Evolutionary conservation across 306 rosid genomes (phyloP), one percentile per base, ranked within the genome.

Genomic region (Casuarina equisetifolia): DNA sequence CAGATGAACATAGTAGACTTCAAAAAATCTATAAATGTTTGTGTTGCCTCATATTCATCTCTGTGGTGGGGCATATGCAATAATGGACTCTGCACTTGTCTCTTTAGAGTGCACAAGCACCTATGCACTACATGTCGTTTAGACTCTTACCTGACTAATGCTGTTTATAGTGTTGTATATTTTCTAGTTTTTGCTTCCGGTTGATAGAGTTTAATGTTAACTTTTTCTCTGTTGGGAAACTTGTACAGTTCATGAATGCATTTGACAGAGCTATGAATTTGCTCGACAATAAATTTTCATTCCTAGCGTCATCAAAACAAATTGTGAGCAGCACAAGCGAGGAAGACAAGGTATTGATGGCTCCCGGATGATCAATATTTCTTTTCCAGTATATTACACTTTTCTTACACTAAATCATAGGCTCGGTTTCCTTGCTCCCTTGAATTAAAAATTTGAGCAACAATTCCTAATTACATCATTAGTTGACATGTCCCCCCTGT

Each of bases 231-330:
- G 12, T 72, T 13, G 83, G 76, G 75, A 79, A 79, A 82, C 72
- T 69, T 84, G 82, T 85, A 77, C 92, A 94, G 98, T 88, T 90
- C 86, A 80, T 94, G 97, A 90, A 94, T 80, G 95, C 93, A 59
- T 94, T 94, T 86, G 97, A 94, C 89, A 82, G 85, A 75, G 97
- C 93, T 79, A 94, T 94, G 97, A 91, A 94, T 85, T 81, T 88
- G 77, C 97, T 94, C 69, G 98, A 94, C 79, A 95, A 92, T 77
- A 84, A 87, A 76, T 92, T 85, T 76, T 80, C 90, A 52, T 90
- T 94, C 86, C 88, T 94, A 9, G 85, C 89, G 44, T 94, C 97
- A 74, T 72, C 87, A 20, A 90, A 92, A 86, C 97, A 92, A 81
- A 92, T 92, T 36, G 93, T 94, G 83, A 94, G 98, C 88, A 85